A percentile compares a stretch with the other conserved stretches of the same genome.
These are phyloP conservation scores for Fragaria vesca DNA, from an alignment of 306 rosid genomes.

Conservation along the genomic window DNA sequence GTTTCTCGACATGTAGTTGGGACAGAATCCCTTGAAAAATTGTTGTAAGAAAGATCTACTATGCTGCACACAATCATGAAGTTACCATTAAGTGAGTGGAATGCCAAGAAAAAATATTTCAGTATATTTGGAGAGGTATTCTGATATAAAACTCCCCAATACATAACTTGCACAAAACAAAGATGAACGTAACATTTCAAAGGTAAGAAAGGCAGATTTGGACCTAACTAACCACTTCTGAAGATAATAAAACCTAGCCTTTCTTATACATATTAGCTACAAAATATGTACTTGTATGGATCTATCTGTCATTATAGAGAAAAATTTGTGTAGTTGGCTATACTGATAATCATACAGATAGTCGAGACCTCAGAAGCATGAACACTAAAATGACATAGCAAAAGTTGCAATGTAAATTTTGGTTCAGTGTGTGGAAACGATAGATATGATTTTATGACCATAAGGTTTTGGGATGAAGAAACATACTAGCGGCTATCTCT, in stretches of 20 bases:
- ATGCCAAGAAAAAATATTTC: background rate
- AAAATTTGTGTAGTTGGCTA: background rate
- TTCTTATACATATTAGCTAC: background rate
- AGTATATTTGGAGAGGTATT: background rate
- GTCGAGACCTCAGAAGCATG: background rate
- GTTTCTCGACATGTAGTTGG: conserved; percentile 18
- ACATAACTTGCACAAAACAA: background rate
- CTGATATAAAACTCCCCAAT: background rate
- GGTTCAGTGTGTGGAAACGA: background rate
- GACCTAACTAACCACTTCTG: background rate
- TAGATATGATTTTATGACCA: background rate
- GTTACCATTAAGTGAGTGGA: background rate
- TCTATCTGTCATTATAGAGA: background rate
- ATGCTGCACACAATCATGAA: conserved; percentile 14
- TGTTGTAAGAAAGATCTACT: conserved; percentile 20
- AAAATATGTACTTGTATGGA: background rate
- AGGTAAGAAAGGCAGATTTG: conserved; percentile 1
- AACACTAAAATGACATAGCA: background rate
- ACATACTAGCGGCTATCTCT: conserved; percentile 28
- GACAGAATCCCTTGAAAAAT: background rate
- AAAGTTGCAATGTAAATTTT: background rate
- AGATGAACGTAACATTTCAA: background rate
- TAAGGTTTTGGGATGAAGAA: conserved; percentile 10
- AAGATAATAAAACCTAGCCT: background rate
- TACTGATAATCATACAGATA: background rate